Evolutionary conservation across 129 eudicot species (phyloP), one percentile per base, ranked within the genome.

Genomic region (Ambrosia artemisiifolia): DNA sequence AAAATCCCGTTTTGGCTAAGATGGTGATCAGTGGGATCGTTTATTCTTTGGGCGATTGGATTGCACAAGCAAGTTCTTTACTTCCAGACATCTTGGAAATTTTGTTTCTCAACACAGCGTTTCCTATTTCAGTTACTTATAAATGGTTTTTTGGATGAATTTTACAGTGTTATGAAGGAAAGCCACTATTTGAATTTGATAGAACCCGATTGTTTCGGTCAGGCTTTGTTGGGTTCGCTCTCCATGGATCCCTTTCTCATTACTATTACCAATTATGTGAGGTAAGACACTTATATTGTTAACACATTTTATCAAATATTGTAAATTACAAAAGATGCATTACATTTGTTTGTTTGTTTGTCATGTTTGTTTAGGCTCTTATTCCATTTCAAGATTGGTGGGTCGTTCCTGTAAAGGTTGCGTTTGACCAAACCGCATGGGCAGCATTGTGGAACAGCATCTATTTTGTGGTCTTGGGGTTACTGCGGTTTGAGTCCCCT

Each of bases 191-290:
- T 75, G 96, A 88, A 56, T 90, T 95, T 70, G 97, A 95, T 65
- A 85, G 97, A 40, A 74, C 94, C 7, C 94, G 99, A 16, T 77
- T 91, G 88, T 79, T 95, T 51, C 75, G 99, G 36, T 91, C 99
- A n/a, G 99, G 99, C n/a, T 82, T 95, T 17, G 88, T 87, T 13
- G 99, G 99, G 36, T 95, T 95, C 68, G 54, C 91, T 53, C 81
- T 95, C n/a, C 99, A 95, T 48, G 99, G 99, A 63, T 95, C 99
- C 0, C 96, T 95, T 63, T 95, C 99, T 65, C 97, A 95, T 80
- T 95, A 86, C 76, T 95, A 95, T 70, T 95, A 95, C 71, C 86
- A 95, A 56, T 78, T 90, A 51, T 91, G 96, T 78, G 99, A 95
- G 99, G 99, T 95, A 77, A 63, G 18, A 66, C 42, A 50, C 47